Base-by-base conservation (phyloP, 805 yeast genomes). In the Cyberlindnera nakhonratchasimensis region DNA sequence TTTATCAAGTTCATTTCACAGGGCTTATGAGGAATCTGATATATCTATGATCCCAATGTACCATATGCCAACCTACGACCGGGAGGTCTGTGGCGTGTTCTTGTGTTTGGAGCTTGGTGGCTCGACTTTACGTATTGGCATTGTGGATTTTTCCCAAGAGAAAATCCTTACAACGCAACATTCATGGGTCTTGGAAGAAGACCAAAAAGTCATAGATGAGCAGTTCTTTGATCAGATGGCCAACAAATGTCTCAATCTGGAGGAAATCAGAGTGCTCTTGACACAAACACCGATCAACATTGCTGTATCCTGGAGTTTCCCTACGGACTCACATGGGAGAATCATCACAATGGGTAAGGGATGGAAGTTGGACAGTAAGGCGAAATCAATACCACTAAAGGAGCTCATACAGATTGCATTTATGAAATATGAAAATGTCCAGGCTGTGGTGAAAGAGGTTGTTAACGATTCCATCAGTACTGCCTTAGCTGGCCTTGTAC, bases 381-480 rank as follows among this genome's bases (percentile, higher is more conserved):
- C 75, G 7, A 57, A 59, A 41, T 64, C 67, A 29, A 43, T 58
- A 19, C 73, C 76, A 42, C 55, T 81, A 25, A 67, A 69, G 36
- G 39, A 47, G 2, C 47, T 80, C 7, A 50, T 81, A 29, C 71
- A 69, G 48, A 32, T 48, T 3, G 55, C 64, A 2, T 62, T 71
- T 43, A 25, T 37, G 2, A 53, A 54, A 32, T 3, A 4, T n/a
- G 14, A 12, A 5, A 49, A 53, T 12, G 34, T 72, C 8, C 39
- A 50, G 2, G 59, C 73, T 14, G 56, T 63, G 13, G 69, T 81
- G 18, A 59, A 66, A 46, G 61, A 70, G 13, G 69, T 82, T 29
- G 63, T 81, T 23, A 82, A 82, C 57, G 89, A 79, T 54, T 75
- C 86, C 1, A 70, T 79, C n/a, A 81, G 86, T 0, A 85, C 80